Percentiles rank a stretch among this genome's conserved stretches.
Conservation (phyloP, 2,329 filamentous ascomycete species). For the Chaetomium sp. region DNA sequence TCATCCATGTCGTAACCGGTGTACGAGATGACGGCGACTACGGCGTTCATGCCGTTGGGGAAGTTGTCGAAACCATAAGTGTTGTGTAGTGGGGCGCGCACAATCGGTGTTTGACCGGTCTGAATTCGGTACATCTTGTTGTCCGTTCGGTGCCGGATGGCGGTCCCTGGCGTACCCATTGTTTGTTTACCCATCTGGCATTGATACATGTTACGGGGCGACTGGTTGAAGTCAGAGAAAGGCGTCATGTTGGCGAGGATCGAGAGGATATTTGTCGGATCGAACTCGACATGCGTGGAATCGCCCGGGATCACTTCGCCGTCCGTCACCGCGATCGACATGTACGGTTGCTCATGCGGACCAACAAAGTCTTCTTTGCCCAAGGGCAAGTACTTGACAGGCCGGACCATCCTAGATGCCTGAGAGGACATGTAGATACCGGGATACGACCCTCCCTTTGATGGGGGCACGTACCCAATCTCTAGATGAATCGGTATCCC, state of each 20-base stretch:
- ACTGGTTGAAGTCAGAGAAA: conserved; percentile 98
- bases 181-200: conserved; percentile 99
- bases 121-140: conserved; percentile 96
- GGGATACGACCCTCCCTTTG: conserved; percentile 88
- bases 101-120: conserved; percentile 91
- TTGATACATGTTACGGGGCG: conserved; percentile 97
- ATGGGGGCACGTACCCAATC: conserved; percentile 84
- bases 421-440: conserved; percentile 91
- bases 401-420: conserved; percentile 78
- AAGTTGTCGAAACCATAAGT: conserved; percentile 97
- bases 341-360: conserved; percentile 93
- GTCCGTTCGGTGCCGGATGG: conserved; percentile 80
- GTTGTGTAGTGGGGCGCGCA: conserved; percentile 87
- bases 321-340: conserved; percentile 92
- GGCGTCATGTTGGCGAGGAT: conserved; percentile 98
- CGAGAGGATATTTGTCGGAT: conserved; percentile 93
- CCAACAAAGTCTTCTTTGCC: conserved; percentile 84
- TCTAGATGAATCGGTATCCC: conserved; percentile 78
- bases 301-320: conserved; percentile 80
- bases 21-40: conserved; percentile 97
- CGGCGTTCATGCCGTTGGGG: conserved; percentile 89
- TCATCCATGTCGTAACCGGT: conserved; percentile 99
- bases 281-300: conserved; percentile 88
- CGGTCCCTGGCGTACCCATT: conserved; percentile 91
- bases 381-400: conserved; percentile 84